Percentiles rank a stretch among this genome's conserved stretches.
These are phyloP conservation scores for Psilocybe subaeruginosa DNA, from an alignment of 768 basidiomycete species.

Conservation along the genomic window DNA sequence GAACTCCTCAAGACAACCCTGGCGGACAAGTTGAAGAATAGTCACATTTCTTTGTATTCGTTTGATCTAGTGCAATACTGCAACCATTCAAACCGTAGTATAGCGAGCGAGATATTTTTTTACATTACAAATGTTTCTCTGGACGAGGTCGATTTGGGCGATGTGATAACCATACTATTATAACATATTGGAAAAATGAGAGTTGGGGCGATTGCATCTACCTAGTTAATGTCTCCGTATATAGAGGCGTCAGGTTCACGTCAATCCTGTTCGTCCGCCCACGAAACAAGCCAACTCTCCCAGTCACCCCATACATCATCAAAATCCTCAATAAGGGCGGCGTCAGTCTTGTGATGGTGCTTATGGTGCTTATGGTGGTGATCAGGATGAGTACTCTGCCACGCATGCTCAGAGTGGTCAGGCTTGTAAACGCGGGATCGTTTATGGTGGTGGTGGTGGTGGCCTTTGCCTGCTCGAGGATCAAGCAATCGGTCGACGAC, in stretches of 20 bases:
- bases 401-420: too few relatives aligned
- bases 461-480: constrained; percentile 32
- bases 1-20: background rate
- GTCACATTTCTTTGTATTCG: too few relatives aligned
- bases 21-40: too few relatives aligned
- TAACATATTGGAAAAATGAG: too few relatives aligned
- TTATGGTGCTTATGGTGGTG: constrained; percentile 13
- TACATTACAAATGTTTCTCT: too few relatives aligned
- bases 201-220: too few relatives aligned
- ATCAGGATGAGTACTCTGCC: constrained; percentile 12
- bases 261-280: constrained; percentile 34
- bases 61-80: too few relatives aligned
- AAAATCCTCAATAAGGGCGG: background rate
- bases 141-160: too few relatives aligned
- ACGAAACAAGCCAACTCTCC: constrained; percentile 54
- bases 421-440: background rate
- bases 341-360: constrained; percentile 1
- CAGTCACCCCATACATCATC: constrained; percentile 38
- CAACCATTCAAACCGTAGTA: too few relatives aligned
- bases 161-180: too few relatives aligned
- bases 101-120: too few relatives aligned
- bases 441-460: constrained; percentile 14
- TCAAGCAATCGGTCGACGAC: constrained; percentile 44
- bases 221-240: too few relatives aligned
- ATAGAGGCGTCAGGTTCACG: background rate